These are phyloP conservation scores for Hymenoscyphus salicellus DNA, from an alignment of 2,329 filamentous ascomycete species.

Conservation along the genomic window DNA sequence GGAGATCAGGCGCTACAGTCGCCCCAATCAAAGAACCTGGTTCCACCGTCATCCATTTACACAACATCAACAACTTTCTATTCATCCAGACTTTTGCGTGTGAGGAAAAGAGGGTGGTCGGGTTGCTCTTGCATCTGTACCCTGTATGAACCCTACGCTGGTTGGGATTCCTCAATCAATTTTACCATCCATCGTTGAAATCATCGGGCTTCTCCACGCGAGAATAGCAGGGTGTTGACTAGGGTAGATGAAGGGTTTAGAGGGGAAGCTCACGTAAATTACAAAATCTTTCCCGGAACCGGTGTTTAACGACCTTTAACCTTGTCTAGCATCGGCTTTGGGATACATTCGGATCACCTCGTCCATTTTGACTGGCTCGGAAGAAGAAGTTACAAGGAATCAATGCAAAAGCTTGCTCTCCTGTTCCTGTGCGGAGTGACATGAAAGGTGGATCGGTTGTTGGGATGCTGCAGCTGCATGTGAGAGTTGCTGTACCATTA, in stretches of 20 bases:
- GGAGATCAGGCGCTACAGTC: conserved; percentile 15
- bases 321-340: not conserved
- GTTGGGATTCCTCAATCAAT: not conserved
- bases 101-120: not conserved
- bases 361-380: not conserved
- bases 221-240: not conserved
- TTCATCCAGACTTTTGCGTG: not conserved
- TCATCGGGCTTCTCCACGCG: not conserved
- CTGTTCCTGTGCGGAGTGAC: conserved; percentile 6
- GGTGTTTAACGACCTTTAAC: not conserved
- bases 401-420: not conserved
- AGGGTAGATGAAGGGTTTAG: not conserved
- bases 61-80: not conserved
- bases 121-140: not conserved
- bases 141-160: not conserved
- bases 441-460: conserved; percentile 1
- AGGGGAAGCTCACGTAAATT: not conserved
- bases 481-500: not conserved
- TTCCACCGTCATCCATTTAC: conserved; percentile 17
- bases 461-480: not conserved
- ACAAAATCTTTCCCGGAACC: not conserved
- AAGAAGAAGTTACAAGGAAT: not conserved
- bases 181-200: not conserved
- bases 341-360: not conserved
- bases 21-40: conserved; percentile 22